Conservation (phyloP, 2,329 filamentous ascomycete genomes). For the Monosporascus cannonballus region DNA sequence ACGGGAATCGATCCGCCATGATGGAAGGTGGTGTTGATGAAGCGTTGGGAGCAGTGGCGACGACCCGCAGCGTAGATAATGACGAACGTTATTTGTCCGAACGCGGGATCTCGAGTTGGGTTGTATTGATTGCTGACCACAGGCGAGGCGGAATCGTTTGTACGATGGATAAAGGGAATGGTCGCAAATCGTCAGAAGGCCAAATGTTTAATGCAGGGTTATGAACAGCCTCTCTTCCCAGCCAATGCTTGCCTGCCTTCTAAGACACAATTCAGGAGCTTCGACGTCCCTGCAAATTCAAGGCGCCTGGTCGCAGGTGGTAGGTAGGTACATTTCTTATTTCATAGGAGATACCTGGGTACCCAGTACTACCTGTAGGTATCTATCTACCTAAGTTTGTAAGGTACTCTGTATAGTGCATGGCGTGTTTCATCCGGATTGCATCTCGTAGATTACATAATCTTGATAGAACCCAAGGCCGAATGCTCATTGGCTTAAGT, state of each 20-base stretch:
- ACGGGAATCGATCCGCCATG: slow-evolving; percentile 77
- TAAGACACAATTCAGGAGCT: not conserved
- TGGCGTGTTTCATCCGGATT: no score
- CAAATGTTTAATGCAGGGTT: not conserved
- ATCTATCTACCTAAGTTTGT: no score
- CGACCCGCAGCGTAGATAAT: not conserved
- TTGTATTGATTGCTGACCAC: no score
- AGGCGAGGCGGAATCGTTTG: no score
- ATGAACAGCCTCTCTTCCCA: not conserved
- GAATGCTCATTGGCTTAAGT: not conserved
- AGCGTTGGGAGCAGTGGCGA: not conserved
- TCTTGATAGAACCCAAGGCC: no score
- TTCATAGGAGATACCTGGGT: no score
- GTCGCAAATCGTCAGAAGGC: not conserved
- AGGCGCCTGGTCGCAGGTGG: not conserved
- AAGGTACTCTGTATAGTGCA: no score
- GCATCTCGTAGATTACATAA: not conserved
- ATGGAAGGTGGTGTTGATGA: slow-evolving; percentile 16
- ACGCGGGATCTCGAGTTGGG: no score
- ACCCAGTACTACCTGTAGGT: no score
- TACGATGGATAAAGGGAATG: no score
- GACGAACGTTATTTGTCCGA: not conserved
- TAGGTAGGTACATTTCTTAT: not conserved
- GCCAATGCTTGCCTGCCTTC: not conserved
- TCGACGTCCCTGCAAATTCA: not conserved